Conservation (phyloP, 2,329 filamentous ascomycete genomes). For the Reticulascus tulasneorum region DNA sequence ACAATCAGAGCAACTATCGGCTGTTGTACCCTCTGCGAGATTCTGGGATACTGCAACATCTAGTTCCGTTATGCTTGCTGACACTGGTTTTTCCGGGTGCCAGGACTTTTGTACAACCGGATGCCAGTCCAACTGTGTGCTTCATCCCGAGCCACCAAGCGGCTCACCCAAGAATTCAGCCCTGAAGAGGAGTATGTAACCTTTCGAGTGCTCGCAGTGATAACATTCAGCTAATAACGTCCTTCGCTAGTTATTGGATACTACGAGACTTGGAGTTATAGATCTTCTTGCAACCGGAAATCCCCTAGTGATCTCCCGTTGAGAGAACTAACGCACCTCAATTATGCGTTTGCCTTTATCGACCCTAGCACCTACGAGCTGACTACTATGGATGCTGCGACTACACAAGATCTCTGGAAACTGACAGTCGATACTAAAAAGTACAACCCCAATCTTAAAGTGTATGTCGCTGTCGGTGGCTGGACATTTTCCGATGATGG, state of each 20-base stretch:
- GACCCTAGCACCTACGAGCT: constrained; percentile 17
- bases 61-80: no score
- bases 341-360: constrained; percentile 6
- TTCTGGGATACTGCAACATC: no score
- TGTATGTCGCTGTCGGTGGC: constrained; percentile 7
- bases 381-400: background rate
- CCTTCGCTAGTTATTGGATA: constrained; percentile 27
- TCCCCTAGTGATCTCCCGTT: constrained; percentile 15
- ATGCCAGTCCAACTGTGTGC: constrained; percentile 1
- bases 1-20: background rate
- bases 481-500: constrained; percentile 7
- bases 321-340: constrained; percentile 7
- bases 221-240: no score
- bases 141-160: no score
- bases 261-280: constrained; percentile 28
- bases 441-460: constrained; percentile 4
- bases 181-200: no score
- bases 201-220: no score
- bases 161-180: no score
- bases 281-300: constrained; percentile 21
- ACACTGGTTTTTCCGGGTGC: no score
- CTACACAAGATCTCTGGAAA: background rate
- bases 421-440: constrained; percentile 7
- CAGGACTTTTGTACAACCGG: constrained; percentile 1
- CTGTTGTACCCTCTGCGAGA: background rate